Conservation (phyloP, 805 yeast genomes). For the Candida nanaspora region DNA sequence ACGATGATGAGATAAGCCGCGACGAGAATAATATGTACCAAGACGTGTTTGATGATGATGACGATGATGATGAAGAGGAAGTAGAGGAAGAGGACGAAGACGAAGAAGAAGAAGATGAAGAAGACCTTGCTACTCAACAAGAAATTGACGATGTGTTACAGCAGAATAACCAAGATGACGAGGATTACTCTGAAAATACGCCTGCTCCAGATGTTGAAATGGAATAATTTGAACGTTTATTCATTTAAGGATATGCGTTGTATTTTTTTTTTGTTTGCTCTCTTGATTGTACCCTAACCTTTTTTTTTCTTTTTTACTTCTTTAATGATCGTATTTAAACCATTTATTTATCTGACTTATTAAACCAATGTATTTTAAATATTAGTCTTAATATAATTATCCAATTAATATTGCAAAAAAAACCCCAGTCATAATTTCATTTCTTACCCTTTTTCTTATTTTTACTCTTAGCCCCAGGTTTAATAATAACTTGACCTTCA, state of each 20-base stretch:
- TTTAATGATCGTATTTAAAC: background rate
- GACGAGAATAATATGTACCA: slow-evolving; percentile 22
- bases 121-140: slow-evolving; percentile 31
- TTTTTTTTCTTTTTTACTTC: background rate
- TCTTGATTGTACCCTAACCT: too few species aligned
- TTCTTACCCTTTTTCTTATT: slow-evolving; percentile 3
- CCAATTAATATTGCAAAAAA: too few species aligned
- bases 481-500: slow-evolving; percentile 59
- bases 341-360: too few species aligned
- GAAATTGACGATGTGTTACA: slow-evolving; percentile 41
- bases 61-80: slow-evolving; percentile 22
- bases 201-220: slow-evolving; percentile 34
- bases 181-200: slow-evolving; percentile 11
- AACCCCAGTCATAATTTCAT: too few species aligned
- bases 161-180: slow-evolving; percentile 22
- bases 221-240: slow-evolving; percentile 11
- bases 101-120: slow-evolving; percentile 22
- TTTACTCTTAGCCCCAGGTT: slow-evolving; percentile 9
- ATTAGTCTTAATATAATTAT: too few species aligned
- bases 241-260: too few species aligned
- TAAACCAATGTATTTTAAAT: too few species aligned
- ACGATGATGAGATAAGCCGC: slow-evolving; percentile 13
- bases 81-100: slow-evolving; percentile 8
- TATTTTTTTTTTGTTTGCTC: slow-evolving; percentile 19
- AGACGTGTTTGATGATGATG: slow-evolving; percentile 33